A percentile compares a stretch with the other conserved stretches of the same genome.
These are phyloP conservation scores for Phytophthora sojae DNA, from an alignment of 352 stramenopile species.

Conservation along the genomic window DNA sequence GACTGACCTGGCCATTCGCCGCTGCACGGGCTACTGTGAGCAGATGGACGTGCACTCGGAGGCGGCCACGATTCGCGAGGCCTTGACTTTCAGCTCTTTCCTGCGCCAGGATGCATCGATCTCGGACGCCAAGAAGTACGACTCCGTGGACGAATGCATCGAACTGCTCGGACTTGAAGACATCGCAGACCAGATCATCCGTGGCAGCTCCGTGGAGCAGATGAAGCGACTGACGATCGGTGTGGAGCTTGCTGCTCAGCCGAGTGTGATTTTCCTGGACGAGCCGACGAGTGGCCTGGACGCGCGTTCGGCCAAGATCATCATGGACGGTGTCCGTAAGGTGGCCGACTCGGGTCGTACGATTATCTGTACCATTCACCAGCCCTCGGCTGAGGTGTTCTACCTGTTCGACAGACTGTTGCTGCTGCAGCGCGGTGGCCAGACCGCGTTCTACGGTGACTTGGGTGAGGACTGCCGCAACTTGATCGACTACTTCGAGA, in stretches of 20 bases:
- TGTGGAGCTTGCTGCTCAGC: slow-evolving; percentile 65
- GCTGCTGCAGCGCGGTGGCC: no score
- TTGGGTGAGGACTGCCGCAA: slow-evolving; percentile 38
- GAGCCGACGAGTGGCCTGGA: no score
- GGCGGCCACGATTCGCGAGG: slow-evolving; percentile 66
- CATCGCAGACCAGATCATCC: slow-evolving; percentile 44
- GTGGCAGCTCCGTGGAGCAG: slow-evolving; percentile 30
- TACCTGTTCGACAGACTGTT: no score
- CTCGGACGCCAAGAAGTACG: slow-evolving; percentile 34
- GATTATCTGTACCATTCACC: no score
- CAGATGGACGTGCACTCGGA: slow-evolving; percentile 92
- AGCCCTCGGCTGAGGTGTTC: no score
- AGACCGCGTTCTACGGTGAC: slow-evolving; percentile 9
- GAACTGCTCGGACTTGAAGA: slow-evolving; percentile 28
- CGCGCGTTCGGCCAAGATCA: no score
- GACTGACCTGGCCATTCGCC: slow-evolving; percentile 52
- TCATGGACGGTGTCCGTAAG: no score
- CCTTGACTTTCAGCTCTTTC: slow-evolving; percentile 84
- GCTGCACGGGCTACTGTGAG: slow-evolving; percentile 61
- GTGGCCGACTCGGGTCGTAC: no score
- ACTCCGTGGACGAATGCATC: slow-evolving; percentile 35
- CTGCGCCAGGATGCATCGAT: slow-evolving; percentile 50
- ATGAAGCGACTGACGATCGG: slow-evolving; percentile 55
- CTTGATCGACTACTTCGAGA: slow-evolving; percentile 27
- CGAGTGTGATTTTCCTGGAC: slow-evolving; percentile 19